Conservation (phyloP, 2,329 filamentous ascomycete genomes). For the Trichocomaceae sp. region DNA sequence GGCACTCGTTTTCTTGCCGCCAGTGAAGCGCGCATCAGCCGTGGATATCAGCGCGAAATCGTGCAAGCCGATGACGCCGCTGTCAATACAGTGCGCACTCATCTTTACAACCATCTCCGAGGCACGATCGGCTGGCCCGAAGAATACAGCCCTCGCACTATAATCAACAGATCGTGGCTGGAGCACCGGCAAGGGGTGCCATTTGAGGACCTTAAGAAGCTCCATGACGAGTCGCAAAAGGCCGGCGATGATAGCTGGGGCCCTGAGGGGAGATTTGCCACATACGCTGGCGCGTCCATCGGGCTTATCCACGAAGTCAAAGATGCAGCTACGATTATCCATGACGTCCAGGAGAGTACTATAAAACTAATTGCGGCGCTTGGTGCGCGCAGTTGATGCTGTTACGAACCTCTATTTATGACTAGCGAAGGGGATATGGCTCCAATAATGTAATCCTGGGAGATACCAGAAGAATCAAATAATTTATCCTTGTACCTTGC, state of each 20-base stretch:
- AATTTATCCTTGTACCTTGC: too few relatives aligned
- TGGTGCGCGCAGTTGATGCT: too few relatives aligned
- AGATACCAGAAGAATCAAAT: too few relatives aligned
- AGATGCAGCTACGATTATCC: constrained; percentile 36
- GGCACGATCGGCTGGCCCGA: constrained; percentile 56
- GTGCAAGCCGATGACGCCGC: constrained; percentile 48
- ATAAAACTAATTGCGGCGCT: not conserved
- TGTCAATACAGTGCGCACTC: constrained; percentile 44
- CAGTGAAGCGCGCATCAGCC: constrained; percentile 43
- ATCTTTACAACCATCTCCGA: constrained; percentile 50
- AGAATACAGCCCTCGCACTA: constrained; percentile 52
- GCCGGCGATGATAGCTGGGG: constrained; percentile 44
- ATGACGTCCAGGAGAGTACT: constrained; percentile 15
- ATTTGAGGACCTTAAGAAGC: constrained; percentile 42
- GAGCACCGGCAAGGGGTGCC: constrained; percentile 37
- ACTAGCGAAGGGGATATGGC: too few relatives aligned
- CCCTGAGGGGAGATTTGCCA: constrained; percentile 43
- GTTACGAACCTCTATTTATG: too few relatives aligned
- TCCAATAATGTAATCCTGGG: too few relatives aligned
- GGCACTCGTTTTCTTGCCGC: constrained; percentile 59
- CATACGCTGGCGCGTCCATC: constrained; percentile 45
- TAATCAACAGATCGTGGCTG: constrained; percentile 51
- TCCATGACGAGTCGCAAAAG: constrained; percentile 37
- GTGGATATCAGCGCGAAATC: constrained; percentile 49
- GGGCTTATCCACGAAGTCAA: constrained; percentile 41